Evolutionary conservation across 768 basidiomycete genomes (phyloP), one percentile per base, ranked within the genome.

Genomic region (Sporobolomyces roseus): DNA sequence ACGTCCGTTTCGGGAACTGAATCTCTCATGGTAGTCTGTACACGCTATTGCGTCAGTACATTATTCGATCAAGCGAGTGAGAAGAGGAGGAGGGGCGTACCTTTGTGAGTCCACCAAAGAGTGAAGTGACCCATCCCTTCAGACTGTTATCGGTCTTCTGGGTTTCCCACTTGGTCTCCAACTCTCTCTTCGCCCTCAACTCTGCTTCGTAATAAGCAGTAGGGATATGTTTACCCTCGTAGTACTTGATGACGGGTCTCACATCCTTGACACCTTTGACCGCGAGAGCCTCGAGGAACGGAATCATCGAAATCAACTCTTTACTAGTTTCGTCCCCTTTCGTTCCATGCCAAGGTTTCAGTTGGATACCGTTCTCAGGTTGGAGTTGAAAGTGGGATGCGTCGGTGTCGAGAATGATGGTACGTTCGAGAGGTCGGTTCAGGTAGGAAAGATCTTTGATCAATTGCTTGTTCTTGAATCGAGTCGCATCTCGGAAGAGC

Each of bases 361-460:
- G 75, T 54, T 91, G 80, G 64, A 97, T 83, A 1, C 91, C 85
- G 74, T 98, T 98, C 75, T 96, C 91, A 6, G 89, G 91, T 71
- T 98, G 89, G 0, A 88, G 83, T 41, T 82, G 79, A 25, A 85
- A 82, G 75, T 92, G 91, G 36, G 91, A 89, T 9, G 88, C 81
- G 71, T 88, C 81, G 1, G 92, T 89, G 77, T 98, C 96, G 35
- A 99, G 83, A 33, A 89, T 76, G 75, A 97, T 82, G 55, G 93
- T 91, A 81, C 91, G 92, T 58, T 87, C 87, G 9, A 94, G 85
- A 77, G 93, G 91, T 54, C 96, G 88, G 79, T 97, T 97, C 36
- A 99, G 84, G 78, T 92, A 97, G 1, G 91, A 88, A 29, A 98
- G 82, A 77, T 99, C 96, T 86, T 99, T 99, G 75, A 96, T 91